Conservation (phyloP, 2,329 filamentous ascomycete species). For the Xylariaceae sp. region DNA sequence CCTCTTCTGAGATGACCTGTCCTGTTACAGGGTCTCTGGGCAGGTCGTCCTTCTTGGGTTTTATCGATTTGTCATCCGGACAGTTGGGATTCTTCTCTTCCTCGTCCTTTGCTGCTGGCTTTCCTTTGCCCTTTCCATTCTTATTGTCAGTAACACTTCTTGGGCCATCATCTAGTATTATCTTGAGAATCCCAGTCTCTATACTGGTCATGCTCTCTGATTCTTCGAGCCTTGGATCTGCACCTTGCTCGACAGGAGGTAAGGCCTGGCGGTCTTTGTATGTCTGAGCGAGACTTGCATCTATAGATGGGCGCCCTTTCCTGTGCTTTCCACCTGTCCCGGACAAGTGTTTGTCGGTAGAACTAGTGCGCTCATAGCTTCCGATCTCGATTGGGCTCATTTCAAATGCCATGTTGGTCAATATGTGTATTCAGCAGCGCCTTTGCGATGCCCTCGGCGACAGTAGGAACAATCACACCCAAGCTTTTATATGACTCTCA, state of each 20-base stretch:
- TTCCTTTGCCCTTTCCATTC: no score
- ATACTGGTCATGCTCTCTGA: neutral
- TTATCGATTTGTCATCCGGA: neutral
- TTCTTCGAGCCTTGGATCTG: neutral
- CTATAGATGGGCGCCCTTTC: conserved; percentile 10
- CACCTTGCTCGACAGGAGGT: conserved; percentile 3
- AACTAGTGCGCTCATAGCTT: neutral
- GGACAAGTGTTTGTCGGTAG: neutral
- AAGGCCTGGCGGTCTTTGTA: conserved; percentile 4
- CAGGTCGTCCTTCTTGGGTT: neutral
- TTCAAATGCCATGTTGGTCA: no score
- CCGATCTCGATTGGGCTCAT: no score
- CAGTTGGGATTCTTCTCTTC: neutral
- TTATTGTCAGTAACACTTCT: no score
- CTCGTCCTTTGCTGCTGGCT: no score
- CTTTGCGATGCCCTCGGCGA: no score
- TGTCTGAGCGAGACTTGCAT: conserved; percentile 8
- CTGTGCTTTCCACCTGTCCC: neutral
- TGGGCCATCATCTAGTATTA: conserved; percentile 2
- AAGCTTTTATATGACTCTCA: neutral
- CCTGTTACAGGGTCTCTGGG: conserved; percentile 19
- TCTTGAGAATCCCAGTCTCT: neutral
- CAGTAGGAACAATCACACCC: no score
- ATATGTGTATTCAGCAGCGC: no score
- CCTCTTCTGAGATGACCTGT: conserved; percentile 11